Percentiles rank a stretch among this genome's conserved stretches.
phyloP scores from a whole-genome alignment of 2,329 filamentous ascomycete genomes.

The Furcasterigmium sp. region DNA sequence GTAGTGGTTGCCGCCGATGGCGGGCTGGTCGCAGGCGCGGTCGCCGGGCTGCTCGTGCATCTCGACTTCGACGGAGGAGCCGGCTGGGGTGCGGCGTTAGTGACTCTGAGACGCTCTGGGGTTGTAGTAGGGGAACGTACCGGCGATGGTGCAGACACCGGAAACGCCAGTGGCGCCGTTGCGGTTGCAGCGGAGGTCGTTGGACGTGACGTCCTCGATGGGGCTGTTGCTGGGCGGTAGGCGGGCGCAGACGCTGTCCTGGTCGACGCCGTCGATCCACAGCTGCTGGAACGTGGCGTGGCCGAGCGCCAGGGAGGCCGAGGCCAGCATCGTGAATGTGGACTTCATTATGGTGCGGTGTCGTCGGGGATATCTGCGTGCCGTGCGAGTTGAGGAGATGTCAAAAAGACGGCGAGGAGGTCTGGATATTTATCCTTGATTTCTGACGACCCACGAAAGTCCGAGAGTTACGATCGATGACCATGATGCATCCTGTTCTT shows the following conservation, averaged over 20 bases:
- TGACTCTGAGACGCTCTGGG: no score
- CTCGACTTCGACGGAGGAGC: conserved; percentile 34
- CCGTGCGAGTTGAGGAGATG: no score
- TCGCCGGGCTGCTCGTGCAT: conserved; percentile 39
- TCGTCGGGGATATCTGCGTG: neutral
- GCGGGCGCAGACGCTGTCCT: conserved; percentile 9
- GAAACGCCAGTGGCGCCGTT: conserved; percentile 26
- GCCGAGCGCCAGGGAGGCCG: conserved; percentile 16
- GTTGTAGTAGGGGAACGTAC: neutral
- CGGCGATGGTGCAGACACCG: conserved; percentile 14
- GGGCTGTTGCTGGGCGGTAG: conserved; percentile 30
- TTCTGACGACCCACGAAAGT: neutral
- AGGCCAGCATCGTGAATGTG: conserved; percentile 8
- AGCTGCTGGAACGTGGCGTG: conserved; percentile 48
- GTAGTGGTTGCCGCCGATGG: conserved; percentile 47
- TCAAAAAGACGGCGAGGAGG: no score
- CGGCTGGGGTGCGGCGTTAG: conserved; percentile 17
- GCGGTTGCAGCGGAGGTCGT: conserved; percentile 37
- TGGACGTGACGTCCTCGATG: conserved; percentile 29
- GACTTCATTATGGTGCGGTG: conserved; percentile 8
- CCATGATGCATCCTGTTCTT: no score
- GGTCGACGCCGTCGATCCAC: conserved; percentile 32
- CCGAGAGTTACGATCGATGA: no score
- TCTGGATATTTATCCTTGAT: neutral
- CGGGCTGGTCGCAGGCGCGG: conserved; percentile 38